Conservation (phyloP, 2,329 filamentous ascomycete genomes). For the Fusarium sp. region DNA sequence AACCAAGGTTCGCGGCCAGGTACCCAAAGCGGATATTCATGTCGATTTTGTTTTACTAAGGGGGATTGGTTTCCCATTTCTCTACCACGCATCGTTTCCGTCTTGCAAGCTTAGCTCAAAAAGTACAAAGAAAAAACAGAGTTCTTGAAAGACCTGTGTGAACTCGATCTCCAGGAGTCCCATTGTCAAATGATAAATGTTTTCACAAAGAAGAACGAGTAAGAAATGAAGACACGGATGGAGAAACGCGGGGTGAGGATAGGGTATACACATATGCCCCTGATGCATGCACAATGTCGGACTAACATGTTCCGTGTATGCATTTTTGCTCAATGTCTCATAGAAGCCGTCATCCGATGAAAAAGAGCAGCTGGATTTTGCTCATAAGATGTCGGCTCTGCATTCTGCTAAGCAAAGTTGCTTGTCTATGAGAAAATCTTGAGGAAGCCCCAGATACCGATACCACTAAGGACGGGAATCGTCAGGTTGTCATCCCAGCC, state of each 20-base stretch:
- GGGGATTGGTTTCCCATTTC: slow-evolving; percentile 2
- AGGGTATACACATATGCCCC: slow-evolving; percentile 20
- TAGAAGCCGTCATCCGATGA: slow-evolving; percentile 8
- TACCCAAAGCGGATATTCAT: slow-evolving; percentile 26
- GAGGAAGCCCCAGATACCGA: slow-evolving; percentile 91
- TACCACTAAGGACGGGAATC: slow-evolving; percentile 89
- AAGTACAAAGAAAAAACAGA: slow-evolving; percentile 40
- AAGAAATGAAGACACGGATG: slow-evolving; percentile 27
- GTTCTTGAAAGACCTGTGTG: slow-evolving; percentile 8
- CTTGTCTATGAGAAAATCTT: slow-evolving; percentile 77
- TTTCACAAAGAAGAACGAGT: slow-evolving; percentile 26
- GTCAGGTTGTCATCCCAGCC: slow-evolving; percentile 98
- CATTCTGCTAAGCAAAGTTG: not conserved
- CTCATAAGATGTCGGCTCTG: slow-evolving; percentile 5
- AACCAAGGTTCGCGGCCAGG: slow-evolving; percentile 38
- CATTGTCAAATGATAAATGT: slow-evolving; percentile 17
- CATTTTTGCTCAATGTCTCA: slow-evolving; percentile 26
- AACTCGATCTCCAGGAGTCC: slow-evolving; percentile 20
- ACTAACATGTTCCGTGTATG: slow-evolving; percentile 24
- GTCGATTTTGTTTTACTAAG: not conserved
- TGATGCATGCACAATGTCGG: slow-evolving; percentile 32
- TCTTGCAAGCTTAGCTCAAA: slow-evolving; percentile 34
- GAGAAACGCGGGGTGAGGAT: slow-evolving; percentile 7
- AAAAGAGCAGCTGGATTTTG: not conserved
- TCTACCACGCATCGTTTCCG: slow-evolving; percentile 15